phyloP scores from a whole-genome alignment of 169 alveolate species.

The Condylostoma magnum region DNA sequence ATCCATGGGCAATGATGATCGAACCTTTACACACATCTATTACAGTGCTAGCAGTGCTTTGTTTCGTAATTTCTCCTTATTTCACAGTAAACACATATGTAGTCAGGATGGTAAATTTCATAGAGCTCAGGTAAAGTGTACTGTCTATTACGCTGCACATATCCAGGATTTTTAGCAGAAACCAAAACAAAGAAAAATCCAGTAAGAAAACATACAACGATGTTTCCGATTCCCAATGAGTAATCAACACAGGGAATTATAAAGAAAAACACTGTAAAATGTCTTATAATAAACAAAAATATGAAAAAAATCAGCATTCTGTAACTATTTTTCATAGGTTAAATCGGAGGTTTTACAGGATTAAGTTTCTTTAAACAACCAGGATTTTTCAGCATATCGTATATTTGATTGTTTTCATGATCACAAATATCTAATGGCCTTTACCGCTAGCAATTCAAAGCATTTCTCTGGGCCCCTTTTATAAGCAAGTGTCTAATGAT shows the following conservation, averaged over 20 bases:
- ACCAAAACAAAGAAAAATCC: background rate
- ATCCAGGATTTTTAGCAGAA: slow-evolving; percentile 8
- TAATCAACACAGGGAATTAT: background rate
- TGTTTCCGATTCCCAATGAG: background rate
- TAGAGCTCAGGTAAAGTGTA: background rate
- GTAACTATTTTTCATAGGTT: slow-evolving; percentile 11
- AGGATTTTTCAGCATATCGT: no score
- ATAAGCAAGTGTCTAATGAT: slow-evolving; percentile 56
- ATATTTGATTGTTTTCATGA: no score
- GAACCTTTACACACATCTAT: slow-evolving; percentile 81
- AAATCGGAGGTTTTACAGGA: background rate
- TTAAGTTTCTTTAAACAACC: no score
- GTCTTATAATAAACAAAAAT: background rate
- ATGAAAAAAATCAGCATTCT: slow-evolving; percentile 6
- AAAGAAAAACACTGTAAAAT: background rate
- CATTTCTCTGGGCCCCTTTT: slow-evolving; percentile 52
- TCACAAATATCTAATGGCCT: slow-evolving; percentile 54
- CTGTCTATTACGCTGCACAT: background rate
- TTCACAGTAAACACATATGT: slow-evolving; percentile 10
- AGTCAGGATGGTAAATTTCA: slow-evolving; percentile 13
- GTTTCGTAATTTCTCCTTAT: slow-evolving; percentile 65
- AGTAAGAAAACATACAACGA: background rate
- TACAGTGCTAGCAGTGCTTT: slow-evolving; percentile 85
- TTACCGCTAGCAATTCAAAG: slow-evolving; percentile 32
- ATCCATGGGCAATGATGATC: slow-evolving; percentile 94